These are phyloP conservation scores for Carpinus fangiana DNA, from an alignment of 306 rosid genomes.

Conservation along the genomic window DNA sequence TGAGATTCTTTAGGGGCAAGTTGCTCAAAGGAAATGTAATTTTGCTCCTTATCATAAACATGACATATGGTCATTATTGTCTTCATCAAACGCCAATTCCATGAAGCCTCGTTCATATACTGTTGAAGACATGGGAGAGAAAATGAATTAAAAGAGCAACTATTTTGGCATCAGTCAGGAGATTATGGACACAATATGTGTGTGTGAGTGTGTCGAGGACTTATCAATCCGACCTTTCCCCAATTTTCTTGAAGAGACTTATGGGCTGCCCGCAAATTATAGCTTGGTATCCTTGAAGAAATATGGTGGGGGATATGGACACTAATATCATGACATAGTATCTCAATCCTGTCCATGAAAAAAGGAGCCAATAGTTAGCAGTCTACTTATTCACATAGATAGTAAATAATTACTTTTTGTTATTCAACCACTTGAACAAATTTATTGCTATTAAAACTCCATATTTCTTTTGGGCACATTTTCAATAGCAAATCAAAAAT, in stretches of 20 bases:
- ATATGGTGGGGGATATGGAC: conserved; percentile 93
- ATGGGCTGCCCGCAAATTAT: conserved; percentile 84
- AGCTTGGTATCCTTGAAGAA: conserved; percentile 89
- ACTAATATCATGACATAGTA: conserved; percentile 78
- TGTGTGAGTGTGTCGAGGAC: background rate
- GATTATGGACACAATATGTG: background rate
- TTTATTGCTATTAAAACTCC: background rate
- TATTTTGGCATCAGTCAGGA: background rate
- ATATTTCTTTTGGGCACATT: background rate
- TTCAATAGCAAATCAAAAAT: conserved; percentile 1
- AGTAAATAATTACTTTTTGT: background rate
- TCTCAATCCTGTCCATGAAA: conserved; percentile 70
- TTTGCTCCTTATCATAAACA: conserved; percentile 68
- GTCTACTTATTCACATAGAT: conserved; percentile 12
- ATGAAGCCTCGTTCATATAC: conserved; percentile 84
- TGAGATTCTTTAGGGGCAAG: conserved; percentile 73
- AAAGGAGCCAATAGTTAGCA: conserved; percentile 21
- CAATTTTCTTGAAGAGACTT: conserved; percentile 77
- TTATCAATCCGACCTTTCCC: conserved; percentile 71
- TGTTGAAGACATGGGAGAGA: conserved; percentile 35
- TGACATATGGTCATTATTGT: conserved; percentile 92
- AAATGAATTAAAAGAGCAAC: conserved; percentile 22
- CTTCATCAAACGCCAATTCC: conserved; percentile 96
- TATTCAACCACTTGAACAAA: conserved; percentile 10
- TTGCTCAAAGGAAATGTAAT: conserved; percentile 68